Conservation (phyloP, 495 filamentous ascomycete species). For the Neurospora tetrasperma region DNA sequence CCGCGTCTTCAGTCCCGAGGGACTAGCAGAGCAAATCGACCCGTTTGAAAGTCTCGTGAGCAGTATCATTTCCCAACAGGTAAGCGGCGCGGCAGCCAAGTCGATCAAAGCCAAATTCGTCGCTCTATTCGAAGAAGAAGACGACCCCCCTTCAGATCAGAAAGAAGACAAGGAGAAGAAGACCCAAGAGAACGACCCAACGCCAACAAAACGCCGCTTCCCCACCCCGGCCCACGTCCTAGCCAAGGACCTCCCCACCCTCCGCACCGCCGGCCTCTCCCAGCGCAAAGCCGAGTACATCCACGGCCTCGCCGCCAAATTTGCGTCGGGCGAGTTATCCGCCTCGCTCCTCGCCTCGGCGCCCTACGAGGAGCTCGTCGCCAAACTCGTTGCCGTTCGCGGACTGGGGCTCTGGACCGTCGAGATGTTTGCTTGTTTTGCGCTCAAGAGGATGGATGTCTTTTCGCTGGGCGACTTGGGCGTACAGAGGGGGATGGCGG, state of each 20-base stretch:
- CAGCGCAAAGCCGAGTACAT: conserved; percentile 94
- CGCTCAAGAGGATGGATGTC: conserved; percentile 82
- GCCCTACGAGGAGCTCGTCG: conserved; percentile 74
- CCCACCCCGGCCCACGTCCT: conserved; percentile 68
- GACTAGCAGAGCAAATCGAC: conserved; percentile 72
- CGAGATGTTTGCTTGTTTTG: conserved; percentile 96
- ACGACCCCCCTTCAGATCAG: neutral
- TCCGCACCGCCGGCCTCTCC: conserved; percentile 80
- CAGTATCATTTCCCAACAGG: conserved; percentile 92
- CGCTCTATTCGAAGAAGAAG: conserved; percentile 44
- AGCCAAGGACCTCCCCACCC: conserved; percentile 42
- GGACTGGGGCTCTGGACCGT: conserved; percentile 87
- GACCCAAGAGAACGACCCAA: conserved; percentile 14
- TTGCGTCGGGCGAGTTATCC: conserved; percentile 60
- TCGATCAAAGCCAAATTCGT: conserved; percentile 83
- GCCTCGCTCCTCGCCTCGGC: conserved; percentile 64
- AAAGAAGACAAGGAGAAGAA: too few species aligned
- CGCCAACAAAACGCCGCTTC: conserved; percentile 36
- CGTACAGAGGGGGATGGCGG: conserved; percentile 89
- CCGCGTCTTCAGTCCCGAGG: conserved; percentile 67
- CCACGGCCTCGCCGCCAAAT: conserved; percentile 72
- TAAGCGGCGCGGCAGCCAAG: conserved; percentile 81
- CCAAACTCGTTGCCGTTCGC: conserved; percentile 71
- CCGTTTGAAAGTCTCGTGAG: conserved; percentile 74
- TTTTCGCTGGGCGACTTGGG: conserved; percentile 90